These are phyloP conservation scores for Gossypium laxum DNA, from an alignment of 441 rosid genomes.

Conservation along the genomic window DNA sequence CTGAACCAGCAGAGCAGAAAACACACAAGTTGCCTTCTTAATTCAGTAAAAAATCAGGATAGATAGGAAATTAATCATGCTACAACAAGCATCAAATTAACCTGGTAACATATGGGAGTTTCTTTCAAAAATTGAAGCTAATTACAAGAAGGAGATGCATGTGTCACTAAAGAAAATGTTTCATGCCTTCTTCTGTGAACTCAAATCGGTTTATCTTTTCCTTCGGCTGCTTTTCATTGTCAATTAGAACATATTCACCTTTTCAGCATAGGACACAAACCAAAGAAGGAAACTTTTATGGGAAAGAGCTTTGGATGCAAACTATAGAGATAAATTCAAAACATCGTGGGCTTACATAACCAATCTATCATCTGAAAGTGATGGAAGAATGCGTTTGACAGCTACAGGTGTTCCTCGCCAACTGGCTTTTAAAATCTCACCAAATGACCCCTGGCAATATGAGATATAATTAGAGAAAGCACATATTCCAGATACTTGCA, in stretches of 20 bases:
- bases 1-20: conserved; percentile 37
- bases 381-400: conserved; percentile 85
- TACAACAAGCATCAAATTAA: conserved; percentile 10
- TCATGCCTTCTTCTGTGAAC: neutral
- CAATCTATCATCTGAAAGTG: conserved; percentile 94
- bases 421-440: conserved; percentile 82
- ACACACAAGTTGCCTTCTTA: neutral
- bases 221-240: conserved; percentile 2
- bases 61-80: neutral
- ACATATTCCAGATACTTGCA: conserved; percentile 7
- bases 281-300: neutral
- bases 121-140: neutral
- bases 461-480: conserved; percentile 21
- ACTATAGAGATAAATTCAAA: conserved; percentile 7
- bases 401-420: conserved; percentile 99
- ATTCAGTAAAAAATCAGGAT: neutral
- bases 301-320: neutral
- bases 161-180: neutral
- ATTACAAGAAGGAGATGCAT: neutral
- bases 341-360: conserved; percentile 54
- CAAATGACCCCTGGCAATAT: conserved; percentile 73
- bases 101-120: neutral
- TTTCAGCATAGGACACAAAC: neutral
- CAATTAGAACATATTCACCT: neutral
- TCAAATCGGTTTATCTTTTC: neutral